Percentiles rank a stretch among this genome's conserved stretches.
These are phyloP conservation scores for Cnidoscolus chayamansa DNA, from an alignment of 441 rosid genomes.

Conservation along the genomic window DNA sequence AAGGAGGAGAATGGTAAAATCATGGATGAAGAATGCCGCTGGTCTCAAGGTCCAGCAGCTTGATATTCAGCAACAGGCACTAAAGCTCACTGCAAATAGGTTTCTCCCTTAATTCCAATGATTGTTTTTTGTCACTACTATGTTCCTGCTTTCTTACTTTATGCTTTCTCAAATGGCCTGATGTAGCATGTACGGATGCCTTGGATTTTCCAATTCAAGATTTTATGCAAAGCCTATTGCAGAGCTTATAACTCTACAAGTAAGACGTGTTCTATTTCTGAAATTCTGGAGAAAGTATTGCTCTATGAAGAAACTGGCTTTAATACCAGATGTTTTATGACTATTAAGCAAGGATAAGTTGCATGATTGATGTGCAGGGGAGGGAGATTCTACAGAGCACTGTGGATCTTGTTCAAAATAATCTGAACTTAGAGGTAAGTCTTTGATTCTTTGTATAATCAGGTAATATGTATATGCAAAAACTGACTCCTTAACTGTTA, in stretches of 20 bases:
- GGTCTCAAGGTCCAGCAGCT: slow-evolving; percentile 81
- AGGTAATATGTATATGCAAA: slow-evolving; percentile 9
- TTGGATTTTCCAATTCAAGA: slow-evolving; percentile 95
- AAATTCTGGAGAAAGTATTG: slow-evolving; percentile 15
- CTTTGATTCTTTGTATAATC: slow-evolving; percentile 21
- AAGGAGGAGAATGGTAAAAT: slow-evolving; percentile 79
- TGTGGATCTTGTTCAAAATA: slow-evolving; percentile 90
- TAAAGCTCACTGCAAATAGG: slow-evolving; percentile 98
- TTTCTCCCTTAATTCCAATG: slow-evolving; percentile 12
- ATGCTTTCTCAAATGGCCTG: slow-evolving; percentile 11
- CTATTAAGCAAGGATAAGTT: slow-evolving; percentile 16
- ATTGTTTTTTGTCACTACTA: slow-evolving; percentile 12
- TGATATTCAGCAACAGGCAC: slow-evolving; percentile 95
- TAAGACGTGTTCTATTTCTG: slow-evolving; percentile 28
- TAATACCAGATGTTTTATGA: neutral
- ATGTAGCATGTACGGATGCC: slow-evolving; percentile 97
- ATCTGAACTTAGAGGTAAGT: slow-evolving; percentile 80
- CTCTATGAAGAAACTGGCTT: slow-evolving; percentile 14
- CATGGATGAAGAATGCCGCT: slow-evolving; percentile 72
- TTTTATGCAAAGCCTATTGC: slow-evolving; percentile 98
- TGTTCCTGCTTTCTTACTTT: slow-evolving; percentile 13
- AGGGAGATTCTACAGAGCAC: slow-evolving; percentile 94
- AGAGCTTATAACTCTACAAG: slow-evolving; percentile 89
- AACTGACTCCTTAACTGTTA: neutral
- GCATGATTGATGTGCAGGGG: slow-evolving; percentile 53